Evolutionary conservation across 129 eudicot genomes (phyloP), one percentile per base, ranked within the genome.

Genomic region (Mikania micrantha): DNA sequence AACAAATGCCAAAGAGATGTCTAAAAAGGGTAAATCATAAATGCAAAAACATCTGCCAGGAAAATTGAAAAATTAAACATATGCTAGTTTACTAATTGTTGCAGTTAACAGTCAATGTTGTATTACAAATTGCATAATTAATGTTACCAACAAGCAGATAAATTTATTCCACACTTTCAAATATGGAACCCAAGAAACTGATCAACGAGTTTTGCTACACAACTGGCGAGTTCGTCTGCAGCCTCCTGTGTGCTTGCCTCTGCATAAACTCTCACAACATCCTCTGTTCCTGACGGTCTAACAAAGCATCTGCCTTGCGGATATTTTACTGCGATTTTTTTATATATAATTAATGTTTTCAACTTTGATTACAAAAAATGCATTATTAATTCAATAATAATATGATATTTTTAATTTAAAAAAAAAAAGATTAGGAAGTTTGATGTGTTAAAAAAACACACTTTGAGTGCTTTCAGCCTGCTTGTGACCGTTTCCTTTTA

Each of bases 251-350:
- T 83, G 36, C 47, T 70, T 12, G 97, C 95, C 74, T 91, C 97
- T 19, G 97, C 95, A 64, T 91, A 91, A 9, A 91, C 91, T 79
- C 97, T 79, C 11, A 91, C 82, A 1, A 85, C 95, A 45, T 91
- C 97, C 77, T 91, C 97, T 35, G 95, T 91, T 72, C 95, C 93
- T 7, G 93, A 91, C 57, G 97, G 97, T 22, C 97, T 78, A 71
- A 91, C 83, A 81, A 91, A 91, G 66, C 97, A 87, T 74, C 97
- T 81, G 4, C 95, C 97, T 49, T 69, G 77, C 3, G 67, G 63
- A 58, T 81, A 83, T 50, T 87, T 91, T 27, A 72, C 97, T 90
- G 83, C 64, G 32, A 44, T 32, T 9, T 16, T 71, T 41, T 56
- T 11, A 56, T 6, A 56, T 2, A 56, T 13, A 56, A 53, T 53